A percentile compares a stretch with the other conserved stretches of the same genome.
phyloP scores from a whole-genome alignment of 306 rosid species.

The Vicia sativa region DNA sequence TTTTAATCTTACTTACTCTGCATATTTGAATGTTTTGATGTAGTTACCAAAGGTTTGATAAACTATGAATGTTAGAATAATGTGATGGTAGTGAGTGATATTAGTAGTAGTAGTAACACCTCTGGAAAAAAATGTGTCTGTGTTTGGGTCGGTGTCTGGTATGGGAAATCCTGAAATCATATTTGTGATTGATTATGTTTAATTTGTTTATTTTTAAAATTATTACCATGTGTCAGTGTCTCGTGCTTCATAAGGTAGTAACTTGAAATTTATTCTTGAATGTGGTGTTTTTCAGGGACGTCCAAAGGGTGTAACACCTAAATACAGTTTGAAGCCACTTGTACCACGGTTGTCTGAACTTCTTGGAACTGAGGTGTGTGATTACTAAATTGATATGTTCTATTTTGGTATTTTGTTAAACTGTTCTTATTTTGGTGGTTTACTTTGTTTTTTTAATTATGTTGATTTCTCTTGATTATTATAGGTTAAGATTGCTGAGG shows the following conservation, averaged over 20 bases:
- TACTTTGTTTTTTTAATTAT: constrained; percentile 1
- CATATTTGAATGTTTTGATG: background rate
- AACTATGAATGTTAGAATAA: background rate
- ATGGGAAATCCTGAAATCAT: too few species aligned
- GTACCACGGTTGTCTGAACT: constrained; percentile 89
- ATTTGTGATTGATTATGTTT: too few species aligned
- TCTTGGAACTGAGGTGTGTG: constrained; percentile 67
- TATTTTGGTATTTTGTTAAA: background rate
- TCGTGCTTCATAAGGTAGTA: too few species aligned
- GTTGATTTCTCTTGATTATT: background rate
- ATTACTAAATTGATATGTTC: background rate
- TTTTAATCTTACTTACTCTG: background rate
- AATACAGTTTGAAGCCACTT: constrained; percentile 91
- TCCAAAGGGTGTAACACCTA: constrained; percentile 96
- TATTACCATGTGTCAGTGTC: too few species aligned
- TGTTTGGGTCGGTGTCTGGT: too few species aligned
- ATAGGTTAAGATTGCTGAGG: constrained; percentile 78
- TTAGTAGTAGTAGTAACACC: too few species aligned
- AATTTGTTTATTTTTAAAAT: too few species aligned
- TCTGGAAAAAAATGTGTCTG: too few species aligned
- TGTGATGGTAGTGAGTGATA: constrained; percentile 6
- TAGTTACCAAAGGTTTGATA: background rate
- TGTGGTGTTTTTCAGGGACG: constrained; percentile 74
- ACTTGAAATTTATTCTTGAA: background rate
- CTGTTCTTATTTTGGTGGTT: background rate